Conservation (phyloP, 106 monocot species). For the Dendrobium nobile region DNA sequence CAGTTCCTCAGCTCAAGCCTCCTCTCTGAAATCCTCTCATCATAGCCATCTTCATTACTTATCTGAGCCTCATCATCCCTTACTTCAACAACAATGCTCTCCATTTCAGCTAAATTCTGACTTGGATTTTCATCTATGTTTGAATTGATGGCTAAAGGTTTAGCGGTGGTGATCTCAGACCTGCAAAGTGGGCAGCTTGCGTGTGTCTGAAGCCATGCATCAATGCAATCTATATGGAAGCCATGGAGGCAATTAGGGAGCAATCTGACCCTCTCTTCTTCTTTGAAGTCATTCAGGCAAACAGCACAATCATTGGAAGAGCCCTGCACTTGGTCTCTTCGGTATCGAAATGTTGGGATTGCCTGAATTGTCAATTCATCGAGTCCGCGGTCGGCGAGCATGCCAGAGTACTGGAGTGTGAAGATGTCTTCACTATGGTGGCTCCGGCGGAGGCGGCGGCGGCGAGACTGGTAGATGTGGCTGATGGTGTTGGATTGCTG, state of each 20-base stretch:
- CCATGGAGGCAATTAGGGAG: constrained; percentile 37
- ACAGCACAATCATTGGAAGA: constrained; percentile 25
- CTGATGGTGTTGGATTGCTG: constrained; percentile 2
- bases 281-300: constrained; percentile 36
- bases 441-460: neutral
- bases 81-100: neutral
- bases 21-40: too few relatives aligned
- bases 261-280: constrained; percentile 29
- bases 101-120: too few relatives aligned
- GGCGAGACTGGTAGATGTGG: neutral
- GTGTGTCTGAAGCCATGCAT: constrained; percentile 36
- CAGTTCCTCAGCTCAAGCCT: too few relatives aligned
- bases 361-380: constrained; percentile 18
- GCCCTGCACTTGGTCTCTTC: neutral
- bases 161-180: neutral
- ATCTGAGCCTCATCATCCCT: neutral
- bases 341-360: constrained; percentile 24
- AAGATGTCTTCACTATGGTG: neutral
- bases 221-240: constrained; percentile 56
- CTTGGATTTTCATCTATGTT: neutral
- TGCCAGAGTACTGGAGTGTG: neutral
- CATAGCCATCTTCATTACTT: neutral
- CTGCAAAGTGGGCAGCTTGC: constrained; percentile 47
- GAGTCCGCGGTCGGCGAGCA: constrained; percentile 13
- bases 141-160: neutral